These are phyloP conservation scores for Chalciporus piperatus DNA, from an alignment of 768 basidiomycete species.

Conservation along the genomic window DNA sequence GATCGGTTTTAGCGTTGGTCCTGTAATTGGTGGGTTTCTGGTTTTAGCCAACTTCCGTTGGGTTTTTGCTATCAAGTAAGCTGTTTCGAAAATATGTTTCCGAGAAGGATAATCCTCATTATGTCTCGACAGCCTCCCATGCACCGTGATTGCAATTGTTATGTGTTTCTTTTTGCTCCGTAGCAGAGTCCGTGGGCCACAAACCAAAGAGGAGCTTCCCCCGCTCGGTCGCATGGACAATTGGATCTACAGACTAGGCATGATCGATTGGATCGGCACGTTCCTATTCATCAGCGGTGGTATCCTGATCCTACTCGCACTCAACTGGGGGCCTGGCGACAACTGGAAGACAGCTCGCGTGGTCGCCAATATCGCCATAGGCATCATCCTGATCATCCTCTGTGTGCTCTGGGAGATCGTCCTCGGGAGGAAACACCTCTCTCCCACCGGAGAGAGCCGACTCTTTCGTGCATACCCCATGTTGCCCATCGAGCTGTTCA, in stretches of 20 bases:
- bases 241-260: constrained; percentile 29
- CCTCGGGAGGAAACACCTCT: constrained; percentile 28
- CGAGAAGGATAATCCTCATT: not conserved
- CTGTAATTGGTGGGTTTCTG: constrained; percentile 42
- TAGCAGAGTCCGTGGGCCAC: constrained; percentile 23
- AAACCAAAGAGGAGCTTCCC: constrained; percentile 13
- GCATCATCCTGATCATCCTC: constrained; percentile 38
- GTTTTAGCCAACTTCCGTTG: constrained; percentile 44
- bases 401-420: constrained; percentile 45
- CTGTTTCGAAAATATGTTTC: not conserved
- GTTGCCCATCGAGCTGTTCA: constrained; percentile 46
- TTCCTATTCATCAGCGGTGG: constrained; percentile 42
- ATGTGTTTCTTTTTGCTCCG: constrained; percentile 43
- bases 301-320: constrained; percentile 46
- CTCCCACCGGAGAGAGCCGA: not conserved
- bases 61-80: constrained; percentile 57
- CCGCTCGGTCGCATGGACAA: not conserved
- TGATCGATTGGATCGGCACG: constrained; percentile 49
- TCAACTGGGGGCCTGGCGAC: constrained; percentile 49
- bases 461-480: constrained; percentile 38
- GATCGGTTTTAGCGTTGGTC: constrained; percentile 43
- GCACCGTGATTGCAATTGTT: constrained; percentile 33
- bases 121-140: constrained; percentile 38
- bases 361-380: constrained; percentile 46
- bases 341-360: constrained; percentile 43